Base-by-base conservation (phyloP, 1,139 yeast genomes). In the Meyerozyma sp. region DNA sequence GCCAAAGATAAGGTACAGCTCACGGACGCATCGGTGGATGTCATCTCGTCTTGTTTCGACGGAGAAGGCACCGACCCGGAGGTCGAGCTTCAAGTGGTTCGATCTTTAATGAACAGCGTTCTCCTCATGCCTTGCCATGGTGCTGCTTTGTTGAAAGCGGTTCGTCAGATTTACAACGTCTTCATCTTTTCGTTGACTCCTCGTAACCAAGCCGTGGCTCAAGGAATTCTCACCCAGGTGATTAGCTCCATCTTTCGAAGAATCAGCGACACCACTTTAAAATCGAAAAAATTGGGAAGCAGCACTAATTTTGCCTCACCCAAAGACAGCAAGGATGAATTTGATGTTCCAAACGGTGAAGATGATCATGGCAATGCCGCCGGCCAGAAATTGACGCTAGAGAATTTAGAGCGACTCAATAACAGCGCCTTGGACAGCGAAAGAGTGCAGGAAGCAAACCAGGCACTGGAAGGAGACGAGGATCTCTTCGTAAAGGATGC, bases 31-130 rank as follows among this genome's bases (percentile, higher is more conserved):
- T 90, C 96, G 1, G 86, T 94, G 26, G 85, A 85, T 50, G 85
- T 90, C 10, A 88, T 91, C 27, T 80, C 95, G 34, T 82, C 85
- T 18, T 87, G 95, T 52, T 91, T 88, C 62, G 89, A 84, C 48
- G 95, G 95, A 25, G 98, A 91, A 61, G 89, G 90, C 1, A 89
- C 98, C 0, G 96, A 91, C 58, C 83, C 87, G 13, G 83, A 79
- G 49, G 82, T 94, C 36, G 98, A 94, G 66, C 67, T 93, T 44
- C 98, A 94, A 64, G 93, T 93, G 14, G 86, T 91, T 29, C 81
- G 95, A 56, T 97, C 97, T 0, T 73, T 94, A 44, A 84, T 93
- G 65, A 90, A 93, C 49, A 91, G 95, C 46, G 85, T 91, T 14
- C 70, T 91, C 38, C 79, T 84, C 39, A 77, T 89, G 65, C 85